Base-by-base conservation (phyloP, 345 rosid genomes). In the Citrus australasica region DNA sequence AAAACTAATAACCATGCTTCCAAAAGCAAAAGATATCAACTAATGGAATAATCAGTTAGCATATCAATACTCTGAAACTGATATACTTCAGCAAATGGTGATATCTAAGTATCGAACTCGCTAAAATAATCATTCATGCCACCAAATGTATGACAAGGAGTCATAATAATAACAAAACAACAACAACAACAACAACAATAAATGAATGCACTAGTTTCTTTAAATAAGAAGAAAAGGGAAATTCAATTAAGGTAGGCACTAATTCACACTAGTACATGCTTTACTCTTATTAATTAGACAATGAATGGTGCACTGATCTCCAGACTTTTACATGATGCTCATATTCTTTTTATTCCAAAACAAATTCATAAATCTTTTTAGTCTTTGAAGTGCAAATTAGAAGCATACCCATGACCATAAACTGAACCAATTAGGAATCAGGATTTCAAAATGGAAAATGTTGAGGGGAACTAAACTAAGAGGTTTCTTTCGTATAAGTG, bases 61-160 rank as follows among this genome's bases (percentile, higher is more conserved):
- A 37, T 38, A 22, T 58, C 65, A 67, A 3, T 14, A 38, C 51
- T 56, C 40, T 35, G 27, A 33, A 72, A 53, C 25, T 35, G 24
- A 74, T 27, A 58, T 16, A 56, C 16, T 22, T 14, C 65, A 72
- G 28, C 59, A 62, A 22, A 46, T 30, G 19, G 4, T 46, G n/a
- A 65, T 25, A 17, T 16, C 58, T 4, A 17, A 17, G 51, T 13
- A 64, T 66, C 62, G 24, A 67, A 25, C 56, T 35, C 62, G 7
- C 65, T 33, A 53, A 67, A 62, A 55, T 65, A 32, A 76, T 13
- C 24, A 75, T 17, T 61, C 40, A 74, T 38, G 68, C 56, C 77
- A 51, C 33, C 71, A 32, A 66, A 48, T 30, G 64, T n/a, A 14
- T 21, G 21, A 17, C 58, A 53, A 53, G 58, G 5, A 51, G 21